Percentiles rank a stretch among this genome's conserved stretches.
Conservation (phyloP, 768 basidiomycete species). For the Suillus occidentalis region DNA sequence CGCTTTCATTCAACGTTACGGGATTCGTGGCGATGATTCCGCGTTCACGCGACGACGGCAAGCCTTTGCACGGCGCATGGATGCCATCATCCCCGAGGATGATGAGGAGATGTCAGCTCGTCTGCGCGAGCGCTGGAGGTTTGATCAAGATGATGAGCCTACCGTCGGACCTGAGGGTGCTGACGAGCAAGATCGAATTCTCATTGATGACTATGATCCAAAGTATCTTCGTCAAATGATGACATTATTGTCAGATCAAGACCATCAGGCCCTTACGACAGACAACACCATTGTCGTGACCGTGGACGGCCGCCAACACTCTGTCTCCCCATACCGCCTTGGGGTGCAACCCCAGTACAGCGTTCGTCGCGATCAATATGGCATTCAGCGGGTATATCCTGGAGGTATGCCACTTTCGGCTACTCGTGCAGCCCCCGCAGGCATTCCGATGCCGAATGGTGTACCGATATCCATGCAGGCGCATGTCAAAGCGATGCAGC, state of each 20-base stretch:
- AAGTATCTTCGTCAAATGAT: conserved; percentile 58
- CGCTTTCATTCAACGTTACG: conserved; percentile 26
- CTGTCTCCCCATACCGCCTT: conserved; percentile 48
- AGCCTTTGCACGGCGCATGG: conserved; percentile 28
- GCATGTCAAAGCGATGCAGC: conserved; percentile 60
- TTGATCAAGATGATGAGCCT: conserved; percentile 64
- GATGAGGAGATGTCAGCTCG: conserved; percentile 43
- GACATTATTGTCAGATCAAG: conserved; percentile 55
- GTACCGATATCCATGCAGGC: conserved; percentile 60
- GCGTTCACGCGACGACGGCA: conserved; percentile 9
- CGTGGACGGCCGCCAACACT: conserved; percentile 51
- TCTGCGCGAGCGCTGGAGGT: conserved; percentile 64
- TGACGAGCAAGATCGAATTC: conserved; percentile 66
- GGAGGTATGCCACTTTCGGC: conserved; percentile 28
- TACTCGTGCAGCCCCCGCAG: conserved; percentile 20
- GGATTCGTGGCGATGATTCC: conserved; percentile 16
- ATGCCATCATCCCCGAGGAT: conserved; percentile 25
- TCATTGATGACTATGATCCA: conserved; percentile 72
- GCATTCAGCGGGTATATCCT: conserved; percentile 19
- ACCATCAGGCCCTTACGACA: conserved; percentile 49
- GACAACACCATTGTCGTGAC: conserved; percentile 47
- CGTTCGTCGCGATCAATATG: conserved; percentile 27
- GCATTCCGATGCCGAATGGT: conserved; percentile 37
- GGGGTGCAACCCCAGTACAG: conserved; percentile 29
- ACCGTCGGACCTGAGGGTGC: conserved; percentile 53